Conservation (phyloP, 164 flowering plant species). For the Tetracentron sinense region DNA sequence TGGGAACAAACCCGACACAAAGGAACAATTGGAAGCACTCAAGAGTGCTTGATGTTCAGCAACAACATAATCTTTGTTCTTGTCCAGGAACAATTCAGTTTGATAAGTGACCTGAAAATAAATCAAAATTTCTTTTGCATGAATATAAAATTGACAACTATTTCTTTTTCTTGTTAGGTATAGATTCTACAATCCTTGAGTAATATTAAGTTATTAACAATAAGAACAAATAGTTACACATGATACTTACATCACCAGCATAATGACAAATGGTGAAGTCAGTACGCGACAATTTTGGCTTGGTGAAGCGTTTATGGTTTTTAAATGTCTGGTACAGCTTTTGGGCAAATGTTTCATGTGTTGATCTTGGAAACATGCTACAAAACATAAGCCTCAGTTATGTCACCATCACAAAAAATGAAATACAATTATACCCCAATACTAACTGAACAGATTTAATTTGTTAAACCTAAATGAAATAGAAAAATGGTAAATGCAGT, state of each 20-base stretch:
- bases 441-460: background rate
- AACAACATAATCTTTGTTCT: conserved; percentile 99
- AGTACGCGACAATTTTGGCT: conserved; percentile 88
- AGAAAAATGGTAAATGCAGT: background rate
- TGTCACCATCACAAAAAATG: conserved; percentile 14
- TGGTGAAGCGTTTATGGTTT: conserved; percentile 80
- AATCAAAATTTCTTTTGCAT: background rate
- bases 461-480: background rate
- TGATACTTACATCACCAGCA: conserved; percentile 92
- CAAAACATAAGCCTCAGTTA: conserved; percentile 28
- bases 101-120: conserved; percentile 83
- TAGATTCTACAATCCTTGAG: background rate
- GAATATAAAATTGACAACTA: background rate
- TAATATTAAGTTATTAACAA: background rate
- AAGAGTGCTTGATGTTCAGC: conserved; percentile 95
- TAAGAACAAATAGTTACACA: background rate
- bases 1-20: conserved; percentile 81
- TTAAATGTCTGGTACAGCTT: conserved; percentile 91
- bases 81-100: conserved; percentile 91
- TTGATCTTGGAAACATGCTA: conserved; percentile 99
- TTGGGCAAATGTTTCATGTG: conserved; percentile 96
- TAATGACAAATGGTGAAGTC: conserved; percentile 95
- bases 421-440: background rate
- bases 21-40: conserved; percentile 75
- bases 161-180: background rate